Percentiles rank a stretch among this genome's conserved stretches.
Conservation (phyloP, 2,329 filamentous ascomycete species). For the Talaromyces funiculosus region DNA sequence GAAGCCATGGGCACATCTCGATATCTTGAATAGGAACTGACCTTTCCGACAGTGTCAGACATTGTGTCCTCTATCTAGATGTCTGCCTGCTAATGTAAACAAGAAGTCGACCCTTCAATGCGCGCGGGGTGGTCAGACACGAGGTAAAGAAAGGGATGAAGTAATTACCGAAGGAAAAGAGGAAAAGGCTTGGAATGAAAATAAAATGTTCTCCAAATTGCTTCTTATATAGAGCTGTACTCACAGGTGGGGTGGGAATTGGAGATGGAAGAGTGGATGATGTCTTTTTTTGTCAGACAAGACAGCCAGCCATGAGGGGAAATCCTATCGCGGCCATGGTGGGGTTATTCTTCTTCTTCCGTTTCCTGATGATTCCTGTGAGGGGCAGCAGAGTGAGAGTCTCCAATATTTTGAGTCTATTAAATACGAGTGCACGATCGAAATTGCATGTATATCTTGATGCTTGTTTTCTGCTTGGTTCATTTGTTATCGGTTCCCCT, state of each 20-base stretch:
- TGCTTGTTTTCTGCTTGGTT: background rate
- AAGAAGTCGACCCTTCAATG: background rate
- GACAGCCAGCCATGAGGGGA: background rate
- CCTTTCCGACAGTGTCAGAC: slow-evolving; percentile 55
- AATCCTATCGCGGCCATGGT: background rate
- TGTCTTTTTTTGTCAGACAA: background rate
- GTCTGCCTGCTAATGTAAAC: background rate
- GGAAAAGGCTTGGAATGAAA: background rate
- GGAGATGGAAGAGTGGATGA: background rate
- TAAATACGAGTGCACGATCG: background rate
- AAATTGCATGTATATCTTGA: background rate
- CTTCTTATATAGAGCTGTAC: slow-evolving; percentile 2
- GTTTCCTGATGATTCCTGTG: background rate
- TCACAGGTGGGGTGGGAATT: background rate
- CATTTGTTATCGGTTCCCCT: background rate
- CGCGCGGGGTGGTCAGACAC: slow-evolving; percentile 1
- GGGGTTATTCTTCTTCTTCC: background rate
- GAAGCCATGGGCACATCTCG: background rate
- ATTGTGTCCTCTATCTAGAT: slow-evolving; percentile 30
- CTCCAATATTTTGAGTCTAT: background rate
- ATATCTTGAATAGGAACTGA: slow-evolving; percentile 21
- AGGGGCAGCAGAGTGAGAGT: background rate
- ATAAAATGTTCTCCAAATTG: background rate
- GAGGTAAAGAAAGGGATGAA: background rate
- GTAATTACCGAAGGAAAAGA: background rate